Conservation (phyloP, 768 basidiomycete genomes). For the Boletus sp. region DNA sequence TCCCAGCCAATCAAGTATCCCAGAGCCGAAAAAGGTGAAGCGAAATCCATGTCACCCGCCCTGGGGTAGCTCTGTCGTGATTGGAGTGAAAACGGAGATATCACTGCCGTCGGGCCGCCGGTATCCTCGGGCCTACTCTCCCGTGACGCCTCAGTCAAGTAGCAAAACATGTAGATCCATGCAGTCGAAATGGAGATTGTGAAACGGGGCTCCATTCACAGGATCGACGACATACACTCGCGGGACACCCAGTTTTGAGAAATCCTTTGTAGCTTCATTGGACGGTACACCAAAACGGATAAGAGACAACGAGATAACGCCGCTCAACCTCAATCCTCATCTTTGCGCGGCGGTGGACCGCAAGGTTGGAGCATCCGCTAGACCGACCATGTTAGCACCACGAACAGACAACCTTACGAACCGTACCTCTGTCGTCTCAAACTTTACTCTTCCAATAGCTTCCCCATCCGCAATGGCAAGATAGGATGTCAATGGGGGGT, state of each 20-base stretch:
- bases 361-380: constrained; percentile 95
- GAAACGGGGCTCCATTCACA: background rate
- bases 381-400: constrained; percentile 23
- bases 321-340: constrained; percentile 54
- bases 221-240: background rate
- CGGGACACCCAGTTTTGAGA: background rate
- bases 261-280: background rate
- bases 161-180: background rate
- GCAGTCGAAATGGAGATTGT: background rate
- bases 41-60: background rate
- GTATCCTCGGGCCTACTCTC: too few relatives aligned
- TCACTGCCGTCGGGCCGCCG: too few relatives aligned
- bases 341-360: constrained; percentile 86
- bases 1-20: background rate
- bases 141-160: background rate
- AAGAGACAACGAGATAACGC: background rate
- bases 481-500: constrained; percentile 80
- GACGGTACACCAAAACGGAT: background rate
- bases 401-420: background rate
- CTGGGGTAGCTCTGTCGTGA: too few relatives aligned
- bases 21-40: background rate
- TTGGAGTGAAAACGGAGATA: background rate
- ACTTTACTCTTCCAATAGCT: constrained; percentile 81
- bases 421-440: constrained; percentile 92
- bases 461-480: constrained; percentile 94